Percentiles rank a stretch among this genome's conserved stretches.
Evolutionary conservation across 1,139 yeast species (phyloP).

Genomic region (Sugiyamaella paludigena): DNA sequence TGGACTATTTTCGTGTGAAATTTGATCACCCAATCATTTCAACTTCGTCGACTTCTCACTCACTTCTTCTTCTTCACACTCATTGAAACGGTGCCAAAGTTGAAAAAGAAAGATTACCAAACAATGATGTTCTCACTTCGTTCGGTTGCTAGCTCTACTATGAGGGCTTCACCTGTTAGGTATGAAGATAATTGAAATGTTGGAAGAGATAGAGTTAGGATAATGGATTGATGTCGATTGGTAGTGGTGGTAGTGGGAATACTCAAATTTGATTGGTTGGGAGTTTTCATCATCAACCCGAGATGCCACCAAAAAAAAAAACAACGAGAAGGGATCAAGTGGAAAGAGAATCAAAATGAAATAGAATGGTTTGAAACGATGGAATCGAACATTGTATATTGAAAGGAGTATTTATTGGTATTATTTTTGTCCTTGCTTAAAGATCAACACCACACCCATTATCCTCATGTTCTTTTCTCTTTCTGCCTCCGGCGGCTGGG

Average conservation of each 20-base stretch:
- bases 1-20: too few relatives aligned
- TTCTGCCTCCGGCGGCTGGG: too few relatives aligned
- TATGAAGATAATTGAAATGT: slow-evolving; percentile 15
- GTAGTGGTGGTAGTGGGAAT: slow-evolving; percentile 5
- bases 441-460: too few relatives aligned
- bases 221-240: neutral
- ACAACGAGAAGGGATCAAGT: neutral
- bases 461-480: too few relatives aligned
- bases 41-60: too few relatives aligned
- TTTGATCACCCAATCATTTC: too few relatives aligned
- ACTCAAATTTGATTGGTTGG: slow-evolving; percentile 14
- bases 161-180: slow-evolving; percentile 24
- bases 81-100: slow-evolving; percentile 1
- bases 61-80: slow-evolving; percentile 1
- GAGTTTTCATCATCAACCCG: slow-evolving; percentile 7
- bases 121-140: slow-evolving; percentile 32
- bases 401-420: too few relatives aligned
- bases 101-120: neutral
- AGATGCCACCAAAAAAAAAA: neutral
- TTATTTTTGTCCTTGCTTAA: too few relatives aligned
- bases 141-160: slow-evolving; percentile 30
- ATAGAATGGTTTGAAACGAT: neutral
- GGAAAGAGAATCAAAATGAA: neutral
- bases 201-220: neutral
- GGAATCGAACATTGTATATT: too few relatives aligned